phyloP scores from a whole-genome alignment of 495 filamentous ascomycete genomes.

The Rhizodiscina lignyota region DNA sequence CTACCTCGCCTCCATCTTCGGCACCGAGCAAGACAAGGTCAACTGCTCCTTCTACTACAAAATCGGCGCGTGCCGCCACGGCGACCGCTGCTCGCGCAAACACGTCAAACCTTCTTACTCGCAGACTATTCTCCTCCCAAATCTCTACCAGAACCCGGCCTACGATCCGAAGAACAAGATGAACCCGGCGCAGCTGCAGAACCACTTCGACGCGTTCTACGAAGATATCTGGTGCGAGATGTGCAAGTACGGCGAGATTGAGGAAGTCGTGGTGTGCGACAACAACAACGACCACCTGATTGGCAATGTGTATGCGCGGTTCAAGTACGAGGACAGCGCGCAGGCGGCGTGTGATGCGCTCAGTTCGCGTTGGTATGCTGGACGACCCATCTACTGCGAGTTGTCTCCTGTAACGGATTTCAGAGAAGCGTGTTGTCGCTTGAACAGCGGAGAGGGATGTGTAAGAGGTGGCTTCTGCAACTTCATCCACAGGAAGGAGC shows the following conservation, averaged over 20 bases:
- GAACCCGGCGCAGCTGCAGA: constrained; percentile 86
- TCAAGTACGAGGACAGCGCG: constrained; percentile 98
- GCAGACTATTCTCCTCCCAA: constrained; percentile 93
- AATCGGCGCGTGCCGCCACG: constrained; percentile 96
- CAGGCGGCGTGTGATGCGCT: constrained; percentile 86
- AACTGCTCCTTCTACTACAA: constrained; percentile 85
- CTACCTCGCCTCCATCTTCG: constrained; percentile 99
- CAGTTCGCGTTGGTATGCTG: constrained; percentile 93
- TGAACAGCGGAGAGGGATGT: constrained; percentile 91
- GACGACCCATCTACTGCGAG: constrained; percentile 94
- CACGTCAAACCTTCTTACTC: constrained; percentile 98
- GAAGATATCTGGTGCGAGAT: constrained; percentile 99
- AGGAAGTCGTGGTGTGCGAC: constrained; percentile 33
- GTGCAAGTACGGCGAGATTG: constrained; percentile 31
- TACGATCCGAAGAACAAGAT: constrained; percentile 96
- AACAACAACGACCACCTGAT: constrained; percentile 95
- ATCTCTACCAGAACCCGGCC: constrained; percentile 97
- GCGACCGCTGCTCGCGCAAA: constrained; percentile 92
- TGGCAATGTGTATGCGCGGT: constrained; percentile 97
- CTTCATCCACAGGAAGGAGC: constrained; percentile 96
- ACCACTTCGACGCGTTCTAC: constrained; percentile 99
- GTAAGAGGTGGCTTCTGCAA: constrained; percentile 96
- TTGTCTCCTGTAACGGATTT: constrained; percentile 94
- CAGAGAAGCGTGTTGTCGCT: constrained; percentile 87
- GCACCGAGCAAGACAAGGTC: constrained; percentile 94